Base-by-base conservation (phyloP, 1,284 basidiomycete species). In the Heliocybe sulcata region DNA sequence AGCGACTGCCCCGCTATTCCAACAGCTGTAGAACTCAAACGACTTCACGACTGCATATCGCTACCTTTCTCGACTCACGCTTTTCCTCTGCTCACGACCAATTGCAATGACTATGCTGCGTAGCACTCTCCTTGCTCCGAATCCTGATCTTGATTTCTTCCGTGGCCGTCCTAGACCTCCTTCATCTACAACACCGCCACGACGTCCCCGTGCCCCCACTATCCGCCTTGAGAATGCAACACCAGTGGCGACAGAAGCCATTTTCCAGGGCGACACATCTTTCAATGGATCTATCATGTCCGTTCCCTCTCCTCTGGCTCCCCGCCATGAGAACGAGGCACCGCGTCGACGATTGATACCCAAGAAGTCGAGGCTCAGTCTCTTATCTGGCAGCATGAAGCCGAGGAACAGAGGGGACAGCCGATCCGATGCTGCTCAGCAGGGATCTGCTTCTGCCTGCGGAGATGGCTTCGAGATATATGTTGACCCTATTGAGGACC, bases 211-310 rank as follows among this genome's bases (percentile, higher is more conserved):
- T 23, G 27, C 78, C 55, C 83, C 85, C 19, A 81, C 84, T 53
- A 88, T 89, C 56, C 77, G 83, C 35, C 77, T 89, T 61, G 79
- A 82, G 59, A 77, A 81, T 20, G 83, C 85, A 1, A 87, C 81
- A 0, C 87, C 87, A 2, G 80, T 79, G 14, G 74, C 79, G 12
- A 60, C 73, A 3, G 77, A 78, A 25, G 55, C 72, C n/a, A 72
- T 76, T 3, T 71, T 73, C 8, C 66, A 69, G 0, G 60, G 62
- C 35, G n/a, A 42, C 38, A 65, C 59, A 2, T 58, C 64, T 38
- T 63, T 62, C 55, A 62, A 69, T 33, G 60, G 64, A 33, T 55
- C 65, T 33, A 62, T 69, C 35, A 60, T 65, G 9, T 68, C 69
- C 31, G 64, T 65, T 26, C 65, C 70, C 1, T 64, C 66, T 0